phyloP scores from a whole-genome alignment of 257 asterid species.

The Solanum chmielewskii region DNA sequence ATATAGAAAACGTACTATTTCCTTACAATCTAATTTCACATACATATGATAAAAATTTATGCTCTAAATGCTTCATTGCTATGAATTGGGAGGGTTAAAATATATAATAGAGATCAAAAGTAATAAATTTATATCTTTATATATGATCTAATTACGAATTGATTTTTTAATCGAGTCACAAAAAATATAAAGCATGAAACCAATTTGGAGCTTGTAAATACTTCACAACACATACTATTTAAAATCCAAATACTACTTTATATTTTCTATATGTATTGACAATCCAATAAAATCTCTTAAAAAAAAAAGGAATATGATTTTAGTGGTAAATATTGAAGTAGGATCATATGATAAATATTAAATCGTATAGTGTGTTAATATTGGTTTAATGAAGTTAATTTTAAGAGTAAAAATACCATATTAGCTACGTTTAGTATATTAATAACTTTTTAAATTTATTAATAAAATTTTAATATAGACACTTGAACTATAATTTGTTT shows the following conservation, averaged over 20 bases:
- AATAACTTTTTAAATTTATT: too few relatives aligned
- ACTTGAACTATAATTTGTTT: not conserved
- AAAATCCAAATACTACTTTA: not conserved
- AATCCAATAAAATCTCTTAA: not conserved
- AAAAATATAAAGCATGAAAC: not conserved
- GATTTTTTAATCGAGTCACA: not conserved
- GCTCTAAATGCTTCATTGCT: not conserved
- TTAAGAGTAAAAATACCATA: not conserved
- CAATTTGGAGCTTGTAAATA: not conserved
- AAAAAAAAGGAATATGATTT: not conserved
- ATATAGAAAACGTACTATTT: not conserved
- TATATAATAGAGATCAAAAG: not conserved
- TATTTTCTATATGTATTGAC: not conserved
- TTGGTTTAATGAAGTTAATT: not conserved
- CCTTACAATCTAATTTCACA: not conserved
- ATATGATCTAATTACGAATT: not conserved
- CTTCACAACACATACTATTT: not conserved
- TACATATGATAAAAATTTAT: not conserved
- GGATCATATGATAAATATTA: not conserved
- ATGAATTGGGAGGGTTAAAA: not conserved
- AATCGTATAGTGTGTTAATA: not conserved
- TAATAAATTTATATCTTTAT: not conserved
- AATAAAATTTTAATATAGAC: not conserved
- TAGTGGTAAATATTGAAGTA: not conserved
- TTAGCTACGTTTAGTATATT: not conserved